Evolutionary conservation across 2,329 filamentous ascomycete genomes (phyloP), one percentile per base, ranked within the genome.

Genomic region (Colletotrichum sp.): DNA sequence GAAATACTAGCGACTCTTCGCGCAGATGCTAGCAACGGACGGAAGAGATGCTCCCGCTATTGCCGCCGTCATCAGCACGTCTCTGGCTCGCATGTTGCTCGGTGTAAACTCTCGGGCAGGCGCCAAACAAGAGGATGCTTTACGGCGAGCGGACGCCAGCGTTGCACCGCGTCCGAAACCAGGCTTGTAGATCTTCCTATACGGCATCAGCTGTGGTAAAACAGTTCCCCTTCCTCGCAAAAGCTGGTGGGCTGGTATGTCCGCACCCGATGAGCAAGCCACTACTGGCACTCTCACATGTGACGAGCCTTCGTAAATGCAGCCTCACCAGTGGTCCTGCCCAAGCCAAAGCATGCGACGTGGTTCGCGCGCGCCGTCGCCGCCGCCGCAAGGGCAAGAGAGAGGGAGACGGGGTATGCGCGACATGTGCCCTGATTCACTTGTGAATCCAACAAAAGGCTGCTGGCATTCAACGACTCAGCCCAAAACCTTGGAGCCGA

Each of bases 391-490:
- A 28, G 30, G 24, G 62, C 16, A 30, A 70, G n/a, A 71, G n/a
- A 71, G 26, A 52, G 44, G 39, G 28, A 26, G 26, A 32, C 15
- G 13, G 39, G 44, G 64, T 49, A 65, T 52, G 69, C 28, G 28
- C 49, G 64, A 68, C 73, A 76, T 69, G 73, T 76, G 69, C 44
- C 44, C 68, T 76, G 73, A 76, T 59, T 76, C 73, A 69, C 57
- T 36, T 28, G 24, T 36, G 30, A 55, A 57, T 72, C 69, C 70
- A 59, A 76, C 57, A 73, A 63, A 75, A 62, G 57, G 30, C 21
- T 12, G 30, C 32, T 32, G 39, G 60, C 32, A 73, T 76, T 69
- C 73, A 73, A 64, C 69, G 69, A 76, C 63, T 73, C 69, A 59
- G 64, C 69, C 73, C 69, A 55, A 69, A 55, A 62, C 6, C 28